A percentile compares a stretch with the other conserved stretches of the same genome.
Evolutionary conservation across 805 yeast species (phyloP).

Genomic region (Cephaloascus albidus): DNA sequence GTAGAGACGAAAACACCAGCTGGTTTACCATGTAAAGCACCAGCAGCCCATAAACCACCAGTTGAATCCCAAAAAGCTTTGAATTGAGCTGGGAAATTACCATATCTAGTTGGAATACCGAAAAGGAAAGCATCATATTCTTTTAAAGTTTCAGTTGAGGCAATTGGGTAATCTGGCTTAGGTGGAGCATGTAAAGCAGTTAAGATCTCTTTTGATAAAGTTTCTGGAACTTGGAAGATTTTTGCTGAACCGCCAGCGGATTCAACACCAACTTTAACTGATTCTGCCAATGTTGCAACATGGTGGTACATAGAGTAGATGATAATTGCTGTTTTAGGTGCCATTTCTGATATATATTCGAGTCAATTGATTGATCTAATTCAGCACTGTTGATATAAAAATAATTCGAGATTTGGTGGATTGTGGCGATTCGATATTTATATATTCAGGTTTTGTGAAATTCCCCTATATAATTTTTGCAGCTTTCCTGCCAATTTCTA

Average conservation of each 20-base stretch:
- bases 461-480: too few relatives aligned
- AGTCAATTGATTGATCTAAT: too few relatives aligned
- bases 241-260: constrained; percentile 23
- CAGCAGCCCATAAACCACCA: constrained; percentile 32
- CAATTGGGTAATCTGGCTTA: constrained; percentile 22
- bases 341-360: too few relatives aligned
- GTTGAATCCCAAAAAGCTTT: constrained; percentile 30
- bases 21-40: constrained; percentile 29
- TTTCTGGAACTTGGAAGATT: constrained; percentile 26
- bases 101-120: constrained; percentile 35
- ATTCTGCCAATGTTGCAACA: constrained; percentile 21
- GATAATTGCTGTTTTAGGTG: constrained; percentile 30
- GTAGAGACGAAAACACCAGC: constrained; percentile 28
- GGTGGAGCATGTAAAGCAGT: constrained; percentile 21
- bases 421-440: too few relatives aligned
- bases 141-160: constrained; percentile 21
- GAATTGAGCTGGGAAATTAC: constrained; percentile 33
- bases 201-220: constrained; percentile 21
- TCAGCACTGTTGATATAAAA: too few relatives aligned
- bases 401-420: too few relatives aligned
- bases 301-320: constrained; percentile 30
- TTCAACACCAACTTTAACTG: constrained; percentile 23
- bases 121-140: constrained; percentile 32
- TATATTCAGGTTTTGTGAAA: too few relatives aligned
- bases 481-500: too few relatives aligned